phyloP scores from a whole-genome alignment of 495 filamentous ascomycete genomes.

The Parathielavia hyrcaniae region DNA sequence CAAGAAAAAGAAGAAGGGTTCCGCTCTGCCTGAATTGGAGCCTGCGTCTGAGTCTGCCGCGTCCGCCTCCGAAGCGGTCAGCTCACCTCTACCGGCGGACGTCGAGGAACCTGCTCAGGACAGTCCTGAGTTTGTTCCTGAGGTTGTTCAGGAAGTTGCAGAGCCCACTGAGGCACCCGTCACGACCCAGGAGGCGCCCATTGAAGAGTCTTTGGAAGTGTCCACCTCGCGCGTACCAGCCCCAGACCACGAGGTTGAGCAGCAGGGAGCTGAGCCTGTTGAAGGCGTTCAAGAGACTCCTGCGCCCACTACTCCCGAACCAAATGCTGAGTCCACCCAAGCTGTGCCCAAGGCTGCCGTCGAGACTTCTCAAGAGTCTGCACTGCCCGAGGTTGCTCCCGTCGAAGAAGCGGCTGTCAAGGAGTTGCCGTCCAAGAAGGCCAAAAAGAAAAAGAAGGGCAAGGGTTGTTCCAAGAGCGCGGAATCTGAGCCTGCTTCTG shows the following conservation, averaged over 20 bases:
- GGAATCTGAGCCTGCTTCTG: constrained; percentile 5
- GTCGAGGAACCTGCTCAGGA: background rate
- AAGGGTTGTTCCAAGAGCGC: constrained; percentile 26
- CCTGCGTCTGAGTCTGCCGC: constrained; percentile 10
- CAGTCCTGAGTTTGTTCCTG: background rate
- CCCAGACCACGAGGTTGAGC: background rate
- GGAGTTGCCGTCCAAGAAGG: constrained; percentile 17
- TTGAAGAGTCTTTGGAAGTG: constrained; percentile 13
- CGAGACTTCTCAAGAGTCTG: constrained; percentile 1
- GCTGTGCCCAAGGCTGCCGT: constrained; percentile 7
- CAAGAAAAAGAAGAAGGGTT: constrained; percentile 26
- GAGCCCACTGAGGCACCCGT: background rate
- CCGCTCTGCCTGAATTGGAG: constrained; percentile 10
- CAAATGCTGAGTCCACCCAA: background rate
- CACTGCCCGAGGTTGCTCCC: background rate
- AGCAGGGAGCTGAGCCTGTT: background rate
- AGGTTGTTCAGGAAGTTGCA: constrained; percentile 5
- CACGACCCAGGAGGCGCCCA: background rate
- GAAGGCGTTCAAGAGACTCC: background rate
- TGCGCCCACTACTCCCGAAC: background rate
- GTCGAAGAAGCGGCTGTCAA: background rate
- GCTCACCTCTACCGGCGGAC: background rate
- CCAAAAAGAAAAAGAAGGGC: constrained; percentile 26
- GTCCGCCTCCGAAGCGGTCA: background rate
- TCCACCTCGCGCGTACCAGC: background rate